Conservation (phyloP, 768 basidiomycete genomes). For the Mycena latifolia region DNA sequence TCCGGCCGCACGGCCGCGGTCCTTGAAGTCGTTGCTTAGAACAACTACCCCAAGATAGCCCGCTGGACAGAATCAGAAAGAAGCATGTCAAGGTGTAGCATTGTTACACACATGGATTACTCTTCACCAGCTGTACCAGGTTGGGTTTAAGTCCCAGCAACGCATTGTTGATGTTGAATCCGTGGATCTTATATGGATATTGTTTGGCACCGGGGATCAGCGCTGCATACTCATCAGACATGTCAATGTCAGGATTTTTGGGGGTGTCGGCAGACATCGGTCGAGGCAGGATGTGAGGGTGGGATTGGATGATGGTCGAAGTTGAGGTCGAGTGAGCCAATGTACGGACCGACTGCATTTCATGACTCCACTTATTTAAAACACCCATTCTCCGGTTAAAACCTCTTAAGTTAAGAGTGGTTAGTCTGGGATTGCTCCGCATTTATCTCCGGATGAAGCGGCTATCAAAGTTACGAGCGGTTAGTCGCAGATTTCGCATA, state of each 20-base stretch:
- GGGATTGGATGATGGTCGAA: not conserved
- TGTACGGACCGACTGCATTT: not conserved
- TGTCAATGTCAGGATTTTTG: not conserved
- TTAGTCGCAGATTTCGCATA: too few relatives aligned
- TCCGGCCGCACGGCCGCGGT: not conserved
- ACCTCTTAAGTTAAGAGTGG: not conserved
- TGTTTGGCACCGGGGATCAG: conserved; percentile 3
- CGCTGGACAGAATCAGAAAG: not conserved
- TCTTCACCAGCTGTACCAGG: not conserved
- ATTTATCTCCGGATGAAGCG: too few relatives aligned
- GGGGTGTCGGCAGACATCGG: not conserved
- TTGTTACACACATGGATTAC: conserved; percentile 1
- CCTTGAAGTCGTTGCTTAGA: not conserved
- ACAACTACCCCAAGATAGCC: not conserved
- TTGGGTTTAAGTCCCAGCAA: not conserved
- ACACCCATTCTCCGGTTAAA: not conserved
- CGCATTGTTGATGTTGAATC: conserved; percentile 8
- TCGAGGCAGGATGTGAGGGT: not conserved
- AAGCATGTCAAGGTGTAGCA: not conserved
- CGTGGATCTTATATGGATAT: not conserved
- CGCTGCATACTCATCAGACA: not conserved
- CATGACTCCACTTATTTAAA: not conserved
- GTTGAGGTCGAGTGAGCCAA: not conserved
- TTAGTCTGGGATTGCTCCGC: too few relatives aligned
- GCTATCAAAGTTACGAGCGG: too few relatives aligned